Conservation (phyloP, 257 asterid genomes). For the Cinchona pubescens region DNA sequence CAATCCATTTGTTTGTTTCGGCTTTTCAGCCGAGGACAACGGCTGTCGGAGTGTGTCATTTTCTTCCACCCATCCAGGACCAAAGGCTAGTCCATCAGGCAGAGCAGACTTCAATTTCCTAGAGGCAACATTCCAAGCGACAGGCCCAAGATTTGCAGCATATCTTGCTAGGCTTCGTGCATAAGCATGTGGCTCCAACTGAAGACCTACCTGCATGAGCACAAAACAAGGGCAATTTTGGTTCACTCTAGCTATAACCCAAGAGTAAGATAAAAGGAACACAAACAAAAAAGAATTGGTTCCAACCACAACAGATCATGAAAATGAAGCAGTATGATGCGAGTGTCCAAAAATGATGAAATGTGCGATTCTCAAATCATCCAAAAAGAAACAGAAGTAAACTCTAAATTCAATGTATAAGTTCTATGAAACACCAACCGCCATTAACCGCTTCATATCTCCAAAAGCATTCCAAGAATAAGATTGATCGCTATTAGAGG, state of each 20-base stretch:
- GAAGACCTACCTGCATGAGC: slow-evolving; percentile 70
- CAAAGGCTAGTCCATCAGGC: slow-evolving; percentile 64
- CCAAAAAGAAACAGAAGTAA: not conserved
- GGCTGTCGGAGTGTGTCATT: slow-evolving; percentile 38
- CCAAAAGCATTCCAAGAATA: slow-evolving; percentile 41
- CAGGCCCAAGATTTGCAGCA: slow-evolving; percentile 86
- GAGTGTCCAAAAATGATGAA: not conserved
- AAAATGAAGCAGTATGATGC: not conserved
- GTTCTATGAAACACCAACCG: slow-evolving; percentile 42
- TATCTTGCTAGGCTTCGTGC: slow-evolving; percentile 82
- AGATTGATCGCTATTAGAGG: slow-evolving; percentile 39
- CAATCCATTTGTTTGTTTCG: slow-evolving; percentile 32
- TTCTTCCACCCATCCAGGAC: slow-evolving; percentile 97
- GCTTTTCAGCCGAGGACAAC: slow-evolving; percentile 39
- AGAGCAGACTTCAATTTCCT: slow-evolving; percentile 48
- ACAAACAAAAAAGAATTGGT: not conserved
- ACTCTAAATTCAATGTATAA: not conserved
- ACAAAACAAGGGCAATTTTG: not conserved
- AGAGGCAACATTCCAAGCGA: slow-evolving; percentile 76
- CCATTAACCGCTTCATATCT: slow-evolving; percentile 52
- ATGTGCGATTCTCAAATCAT: not conserved
- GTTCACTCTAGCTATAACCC: not conserved
- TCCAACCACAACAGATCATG: not conserved
- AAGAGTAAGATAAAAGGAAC: not conserved
- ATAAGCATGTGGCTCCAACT: slow-evolving; percentile 64